phyloP scores from a whole-genome alignment of 495 filamentous ascomycete species.

The Lindgomyces ingoldianus region DNA sequence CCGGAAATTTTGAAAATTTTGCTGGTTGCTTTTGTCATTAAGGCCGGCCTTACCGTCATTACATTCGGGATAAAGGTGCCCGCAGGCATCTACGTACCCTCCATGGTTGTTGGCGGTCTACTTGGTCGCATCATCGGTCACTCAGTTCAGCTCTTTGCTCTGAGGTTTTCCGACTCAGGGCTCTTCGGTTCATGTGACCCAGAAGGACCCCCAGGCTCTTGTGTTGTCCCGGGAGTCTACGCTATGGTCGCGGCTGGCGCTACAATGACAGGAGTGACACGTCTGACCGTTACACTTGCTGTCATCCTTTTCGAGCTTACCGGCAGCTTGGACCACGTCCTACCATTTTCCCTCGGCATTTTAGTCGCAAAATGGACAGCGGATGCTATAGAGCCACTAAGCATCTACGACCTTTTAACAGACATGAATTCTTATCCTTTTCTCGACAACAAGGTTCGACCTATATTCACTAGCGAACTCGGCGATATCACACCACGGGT shows the following conservation, averaged over 20 bases:
- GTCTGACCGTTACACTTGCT: constrained; percentile 88
- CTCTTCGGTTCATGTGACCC: constrained; percentile 75
- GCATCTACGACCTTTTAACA: constrained; percentile 93
- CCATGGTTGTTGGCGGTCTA: constrained; percentile 95
- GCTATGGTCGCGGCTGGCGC: constrained; percentile 92
- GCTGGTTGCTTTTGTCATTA: constrained; percentile 79
- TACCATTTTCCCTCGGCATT: constrained; percentile 90
- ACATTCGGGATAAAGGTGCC: constrained; percentile 96
- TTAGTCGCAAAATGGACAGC: constrained; percentile 97
- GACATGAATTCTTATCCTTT: constrained; percentile 98
- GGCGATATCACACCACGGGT: constrained; percentile 80
- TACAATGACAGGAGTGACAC: constrained; percentile 97
- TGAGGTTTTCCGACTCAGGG: constrained; percentile 67
- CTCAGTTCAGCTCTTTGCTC: constrained; percentile 76
- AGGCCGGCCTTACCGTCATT: constrained; percentile 80
- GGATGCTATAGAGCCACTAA: constrained; percentile 89
- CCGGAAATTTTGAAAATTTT: constrained; percentile 68
- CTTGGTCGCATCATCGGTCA: constrained; percentile 90
- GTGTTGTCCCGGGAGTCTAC: constrained; percentile 93
- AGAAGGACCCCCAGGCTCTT: constrained; percentile 69
- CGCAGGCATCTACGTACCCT: constrained; percentile 94
- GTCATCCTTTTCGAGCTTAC: constrained; percentile 97
- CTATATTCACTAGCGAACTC: constrained; percentile 80
- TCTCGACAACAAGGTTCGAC: constrained; percentile 89
- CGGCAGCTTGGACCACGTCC: constrained; percentile 88